Evolutionary conservation across 495 filamentous ascomycete genomes (phyloP), one percentile per base, ranked within the genome.

Genomic region (Rhizodiscina lignyota): DNA sequence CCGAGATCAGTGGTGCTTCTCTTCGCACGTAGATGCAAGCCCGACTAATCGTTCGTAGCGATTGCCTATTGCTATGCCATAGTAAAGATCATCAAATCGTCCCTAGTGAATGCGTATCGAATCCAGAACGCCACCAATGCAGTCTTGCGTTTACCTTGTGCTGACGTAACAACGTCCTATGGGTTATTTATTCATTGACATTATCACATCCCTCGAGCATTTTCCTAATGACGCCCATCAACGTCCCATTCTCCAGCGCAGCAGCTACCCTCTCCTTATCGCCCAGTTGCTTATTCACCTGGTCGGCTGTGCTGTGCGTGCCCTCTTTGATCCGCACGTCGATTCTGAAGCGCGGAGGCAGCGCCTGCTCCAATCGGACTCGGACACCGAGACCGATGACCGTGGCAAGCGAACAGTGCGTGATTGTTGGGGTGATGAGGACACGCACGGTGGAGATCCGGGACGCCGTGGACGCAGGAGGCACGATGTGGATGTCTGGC

Each of bases 251-350:
- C 58, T 97, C 91, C 47, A 96, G 58, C 4, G 89, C 89, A 20
- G 89, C 91, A 6, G 84, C 83, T 21, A 97, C 89, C 41, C 89
- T 66, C 59, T 97, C 89, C 62, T 97, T 97, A 58, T 97, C 91
- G 31, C 72, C 79, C 22, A 97, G 58, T 52, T 97, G 91, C 62
- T 93, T 92, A 59, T 85, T 94, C 29, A 96, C 84, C 51, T 91
- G 83, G 38, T 92, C 83, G 16, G 76, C 87, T 28, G 91, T 91
- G 43, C 76, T 82, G 50, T 96, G 89, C n/a, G 83, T 85, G 23
- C 85, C 89, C 58, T 89, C 79, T 52, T 94, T 93, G 52, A 96
- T 93, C 40, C 79, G 70, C 16, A 94, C 83, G 58, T 96, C 85
- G 6, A 96, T 66, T 15, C 89, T 72, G 53, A 86, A 97, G 36